phyloP scores from a whole-genome alignment of 768 basidiomycete genomes.

The Russula ochroleuca region DNA sequence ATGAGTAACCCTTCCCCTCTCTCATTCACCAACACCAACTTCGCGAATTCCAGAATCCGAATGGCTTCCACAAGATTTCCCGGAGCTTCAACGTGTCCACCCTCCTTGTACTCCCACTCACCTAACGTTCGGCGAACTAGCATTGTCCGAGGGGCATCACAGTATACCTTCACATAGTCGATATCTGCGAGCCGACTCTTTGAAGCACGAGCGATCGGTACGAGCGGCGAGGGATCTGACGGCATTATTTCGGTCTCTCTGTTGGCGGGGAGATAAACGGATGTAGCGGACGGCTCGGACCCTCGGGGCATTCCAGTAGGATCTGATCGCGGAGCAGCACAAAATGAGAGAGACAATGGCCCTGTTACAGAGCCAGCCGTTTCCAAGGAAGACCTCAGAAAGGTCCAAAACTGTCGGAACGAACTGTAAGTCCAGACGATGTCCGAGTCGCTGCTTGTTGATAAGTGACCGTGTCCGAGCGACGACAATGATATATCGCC shows the following conservation, averaged over 20 bases:
- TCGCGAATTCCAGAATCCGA: conserved; percentile 16
- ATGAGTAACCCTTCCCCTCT: conserved; percentile 21
- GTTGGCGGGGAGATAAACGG: neutral
- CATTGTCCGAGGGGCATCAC: conserved; percentile 21
- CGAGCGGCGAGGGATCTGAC: neutral
- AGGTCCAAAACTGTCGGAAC: conserved; percentile 21
- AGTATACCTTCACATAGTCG: conserved; percentile 22
- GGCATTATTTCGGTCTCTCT: conserved; percentile 8
- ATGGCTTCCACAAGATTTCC: neutral
- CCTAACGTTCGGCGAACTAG: conserved; percentile 5
- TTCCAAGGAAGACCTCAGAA: conserved; percentile 11
- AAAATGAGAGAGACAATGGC: conserved; percentile 21
- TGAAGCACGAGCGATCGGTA: conserved; percentile 1
- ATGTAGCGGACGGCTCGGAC: neutral
- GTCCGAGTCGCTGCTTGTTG: neutral
- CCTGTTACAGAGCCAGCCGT: conserved; percentile 5
- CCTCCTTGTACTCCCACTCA: conserved; percentile 9
- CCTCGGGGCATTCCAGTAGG: neutral
- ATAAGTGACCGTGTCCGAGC: neutral
- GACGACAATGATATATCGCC: neutral
- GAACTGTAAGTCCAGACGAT: conserved; percentile 18
- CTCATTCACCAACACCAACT: conserved; percentile 16
- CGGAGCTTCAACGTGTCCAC: neutral
- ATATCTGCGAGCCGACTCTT: conserved; percentile 9
- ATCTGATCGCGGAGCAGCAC: neutral